Base-by-base conservation (phyloP, 352 stramenopile genomes). In the Pythium monospermum region DNA sequence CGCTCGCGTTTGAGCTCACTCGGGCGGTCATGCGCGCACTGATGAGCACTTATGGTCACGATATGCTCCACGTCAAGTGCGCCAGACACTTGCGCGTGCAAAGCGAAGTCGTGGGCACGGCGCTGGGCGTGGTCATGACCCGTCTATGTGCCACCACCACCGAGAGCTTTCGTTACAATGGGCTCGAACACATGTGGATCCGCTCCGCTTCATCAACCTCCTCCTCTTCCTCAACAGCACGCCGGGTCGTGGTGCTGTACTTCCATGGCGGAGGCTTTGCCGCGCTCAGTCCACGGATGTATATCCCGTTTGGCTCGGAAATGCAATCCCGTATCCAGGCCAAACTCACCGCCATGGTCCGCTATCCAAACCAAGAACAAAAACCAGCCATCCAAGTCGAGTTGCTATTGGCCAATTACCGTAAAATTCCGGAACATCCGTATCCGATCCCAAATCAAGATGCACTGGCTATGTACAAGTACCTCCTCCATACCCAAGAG, bases 361-460 rank as follows among this genome's bases (percentile, higher is more conserved):
- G 38, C 45, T 75, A 47, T 52, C 16, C 7, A 76, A 3, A 22
- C 23, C 5, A 22, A 30, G 32, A 49, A 64, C 27, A 53, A 66
- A 32, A 21, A 0, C 19, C 53, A 26, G 54, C 60, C 12, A 45
- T 68, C 28, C 46, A 64, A 5, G 64, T 83, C 2, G 61, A 80
- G 30, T 56, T 80, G 18, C 62, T 80, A 19, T 33, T 80, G 19
- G 67, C 64, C 10, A 83, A 78, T 53, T 83, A 80, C 43, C 69
- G 59, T 28, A 80, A 80, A 37, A 47, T 61, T 11, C 72, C 72
- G 15, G 71, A 76, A 53, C 47, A 68, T 53, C 61, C 53, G 43
- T 80, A 71, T 42, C 72, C 72, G 12, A 41, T 66, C 1, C 64
- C 71, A 31, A 43, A 58, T 1, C 44, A 76, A 15, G 72, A 83